Evolutionary conservation across 1,284 basidiomycete genomes (phyloP), one percentile per base, ranked within the genome.

Genomic region (Sphagnurus paluster): DNA sequence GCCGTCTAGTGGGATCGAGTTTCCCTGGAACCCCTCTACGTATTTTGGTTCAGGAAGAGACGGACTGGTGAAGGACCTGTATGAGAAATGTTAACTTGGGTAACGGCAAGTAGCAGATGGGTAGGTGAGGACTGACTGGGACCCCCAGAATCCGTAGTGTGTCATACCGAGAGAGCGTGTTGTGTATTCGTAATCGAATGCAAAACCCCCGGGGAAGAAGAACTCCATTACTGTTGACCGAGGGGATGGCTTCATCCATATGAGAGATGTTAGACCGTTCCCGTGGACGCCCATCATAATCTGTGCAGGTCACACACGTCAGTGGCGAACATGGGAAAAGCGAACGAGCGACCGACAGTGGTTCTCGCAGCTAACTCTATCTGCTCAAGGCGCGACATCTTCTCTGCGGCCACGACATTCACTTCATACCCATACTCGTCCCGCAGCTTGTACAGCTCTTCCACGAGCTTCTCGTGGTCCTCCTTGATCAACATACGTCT

Each of bases 221-320:
- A 94, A 92, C 60, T 95, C 92, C 67, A 94, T 91, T 37, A 93
- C 87, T 0, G 88, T 90, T 14, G 85, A 75, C 13, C 82, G 72
- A 8, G 79, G 79, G 1, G 76, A 78, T 1, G 88, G 87, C 21
- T 84, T 81, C 90, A 93, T 92, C 90, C 90, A 94, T 4, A 93
- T 61, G 2, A 92, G 70, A 9, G 87, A 79, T 0, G 91, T 92
- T 28, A 94, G 65, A 34, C 90, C 91, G 61, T 93, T 91, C 7
- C 91, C 91, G 59, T 94, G 91, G 13, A 93, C 84, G 47, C 90
- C 90, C 77, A 92, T 84, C 79, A 93, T 77, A 56, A 93, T 86
- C 87, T 92, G 47, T 8, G 37, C 37, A 43, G 39, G 32, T 28
- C 39, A 33, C 36, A 20, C 25, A 5, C 7, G 13, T 19, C 36